Conservation (phyloP, 2,329 filamentous ascomycete genomes). For the Clonostachys rosea region DNA sequence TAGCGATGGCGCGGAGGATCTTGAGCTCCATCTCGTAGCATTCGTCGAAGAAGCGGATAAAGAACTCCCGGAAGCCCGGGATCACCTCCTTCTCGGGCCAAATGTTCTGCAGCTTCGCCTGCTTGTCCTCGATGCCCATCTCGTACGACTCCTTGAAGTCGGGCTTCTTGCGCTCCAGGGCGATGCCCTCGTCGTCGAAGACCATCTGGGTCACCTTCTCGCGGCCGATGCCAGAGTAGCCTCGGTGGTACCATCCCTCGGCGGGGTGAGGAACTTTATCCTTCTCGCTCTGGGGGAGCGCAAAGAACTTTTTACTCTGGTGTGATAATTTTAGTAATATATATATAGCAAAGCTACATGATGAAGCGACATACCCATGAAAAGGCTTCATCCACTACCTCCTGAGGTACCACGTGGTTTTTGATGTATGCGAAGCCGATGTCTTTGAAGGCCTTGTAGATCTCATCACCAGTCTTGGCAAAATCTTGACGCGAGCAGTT, state of each 20-base stretch:
- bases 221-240: conserved; percentile 21
- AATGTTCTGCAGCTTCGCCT: neutral
- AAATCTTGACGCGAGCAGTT: conserved; percentile 2
- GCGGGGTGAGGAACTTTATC: conserved; percentile 18
- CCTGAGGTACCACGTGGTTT: conserved; percentile 24
- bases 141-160: conserved; percentile 33
- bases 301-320: conserved; percentile 18
- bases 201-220: conserved; percentile 24
- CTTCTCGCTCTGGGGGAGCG: conserved; percentile 17
- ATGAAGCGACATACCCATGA: conserved; percentile 14
- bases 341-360: no score
- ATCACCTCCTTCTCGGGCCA: neutral
- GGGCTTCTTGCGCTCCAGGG: conserved; percentile 16
- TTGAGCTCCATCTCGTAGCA: conserved; percentile 1
- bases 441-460: conserved; percentile 20
- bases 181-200: conserved; percentile 14
- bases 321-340: neutral
- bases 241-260: conserved; percentile 22
- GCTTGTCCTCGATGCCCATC: conserved; percentile 13
- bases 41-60: conserved; percentile 1
- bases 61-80: neutral
- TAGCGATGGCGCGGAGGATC: conserved; percentile 1
- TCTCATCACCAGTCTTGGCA: conserved; percentile 5
- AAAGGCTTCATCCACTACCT: conserved; percentile 29
- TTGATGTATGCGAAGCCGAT: conserved; percentile 25